phyloP scores from a whole-genome alignment of 108 stramenopile species.

The Nitzschia palea region DNA sequence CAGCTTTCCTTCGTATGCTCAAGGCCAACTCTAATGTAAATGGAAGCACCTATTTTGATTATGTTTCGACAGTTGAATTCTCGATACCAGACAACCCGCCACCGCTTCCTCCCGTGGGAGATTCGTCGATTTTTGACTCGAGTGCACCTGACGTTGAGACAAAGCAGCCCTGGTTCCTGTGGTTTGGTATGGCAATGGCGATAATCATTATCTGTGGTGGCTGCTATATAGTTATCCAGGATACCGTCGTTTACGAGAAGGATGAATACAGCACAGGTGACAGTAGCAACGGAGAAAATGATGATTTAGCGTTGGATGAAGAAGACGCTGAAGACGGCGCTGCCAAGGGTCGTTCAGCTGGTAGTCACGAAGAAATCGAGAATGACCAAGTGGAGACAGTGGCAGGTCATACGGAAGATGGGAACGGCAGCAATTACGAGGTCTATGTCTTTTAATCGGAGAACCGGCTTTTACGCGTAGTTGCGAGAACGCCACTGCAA shows the following conservation, averaged over 20 bases:
- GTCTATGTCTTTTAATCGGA: conserved; percentile 19
- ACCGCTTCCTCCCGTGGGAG: conserved; percentile 12
- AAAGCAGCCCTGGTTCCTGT: conserved; percentile 30
- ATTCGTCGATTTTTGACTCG: conserved; percentile 20
- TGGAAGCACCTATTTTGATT: conserved; percentile 15
- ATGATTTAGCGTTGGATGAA: not conserved
- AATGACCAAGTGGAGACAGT: not conserved
- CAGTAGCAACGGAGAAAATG: not conserved
- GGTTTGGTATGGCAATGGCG: conserved; percentile 14
- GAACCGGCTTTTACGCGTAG: too few species aligned
- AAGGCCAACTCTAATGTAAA: not conserved
- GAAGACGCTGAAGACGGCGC: not conserved
- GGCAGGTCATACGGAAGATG: not conserved
- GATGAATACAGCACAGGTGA: conserved; percentile 22
- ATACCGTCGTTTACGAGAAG: conserved; percentile 1
- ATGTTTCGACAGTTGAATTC: conserved; percentile 1
- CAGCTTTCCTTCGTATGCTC: conserved; percentile 8
- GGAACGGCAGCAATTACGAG: conserved; percentile 9
- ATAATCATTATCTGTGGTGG: not conserved
- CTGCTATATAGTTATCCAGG: not conserved
- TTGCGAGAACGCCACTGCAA: too few species aligned
- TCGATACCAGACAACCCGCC: conserved; percentile 10
- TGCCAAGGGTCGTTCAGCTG: not conserved
- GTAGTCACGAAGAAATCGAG: not conserved
- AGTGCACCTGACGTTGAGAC: not conserved